These are phyloP conservation scores for Hanseniaspora taiwanica DNA, from an alignment of 805 yeast species.

Conservation along the genomic window DNA sequence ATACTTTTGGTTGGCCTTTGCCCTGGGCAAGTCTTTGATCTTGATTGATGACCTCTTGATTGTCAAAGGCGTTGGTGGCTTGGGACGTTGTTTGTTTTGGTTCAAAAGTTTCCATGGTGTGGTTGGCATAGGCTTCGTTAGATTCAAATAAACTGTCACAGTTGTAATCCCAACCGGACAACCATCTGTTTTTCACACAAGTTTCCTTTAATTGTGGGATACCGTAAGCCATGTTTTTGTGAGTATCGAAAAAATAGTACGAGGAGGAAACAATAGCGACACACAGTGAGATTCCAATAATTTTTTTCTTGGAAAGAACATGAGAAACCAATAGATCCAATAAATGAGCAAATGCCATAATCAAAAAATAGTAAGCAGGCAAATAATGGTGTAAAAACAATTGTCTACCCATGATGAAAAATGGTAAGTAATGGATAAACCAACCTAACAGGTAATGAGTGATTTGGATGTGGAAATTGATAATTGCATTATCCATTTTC, in stretches of 20 bases:
- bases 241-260: slow-evolving; percentile 40
- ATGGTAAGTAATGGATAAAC: slow-evolving; percentile 59
- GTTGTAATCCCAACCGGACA: slow-evolving; percentile 77
- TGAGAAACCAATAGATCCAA: slow-evolving; percentile 35
- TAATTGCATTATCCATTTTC: slow-evolving; percentile 37
- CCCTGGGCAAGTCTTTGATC: neutral
- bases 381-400: slow-evolving; percentile 86
- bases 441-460: slow-evolving; percentile 57
- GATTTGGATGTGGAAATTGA: slow-evolving; percentile 52
- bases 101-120: slow-evolving; percentile 5
- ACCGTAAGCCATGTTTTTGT: slow-evolving; percentile 69
- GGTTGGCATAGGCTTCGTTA: slow-evolving; percentile 16
- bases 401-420: slow-evolving; percentile 83
- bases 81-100: slow-evolving; percentile 6
- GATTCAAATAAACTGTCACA: slow-evolving; percentile 42
- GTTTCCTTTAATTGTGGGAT: slow-evolving; percentile 59
- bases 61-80: slow-evolving; percentile 3
- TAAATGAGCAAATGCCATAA: slow-evolving; percentile 61
- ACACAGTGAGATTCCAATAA: slow-evolving; percentile 32
- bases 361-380: slow-evolving; percentile 83
- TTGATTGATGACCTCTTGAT: neutral
- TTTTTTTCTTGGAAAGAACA: slow-evolving; percentile 17
- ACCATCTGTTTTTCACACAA: slow-evolving; percentile 49
- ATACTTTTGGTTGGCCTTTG: slow-evolving; percentile 1
- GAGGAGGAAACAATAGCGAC: slow-evolving; percentile 36